These are phyloP conservation scores for Mucor mucedo DNA, from an alignment of 371 early-diverging fungal species.

Conservation along the genomic window DNA sequence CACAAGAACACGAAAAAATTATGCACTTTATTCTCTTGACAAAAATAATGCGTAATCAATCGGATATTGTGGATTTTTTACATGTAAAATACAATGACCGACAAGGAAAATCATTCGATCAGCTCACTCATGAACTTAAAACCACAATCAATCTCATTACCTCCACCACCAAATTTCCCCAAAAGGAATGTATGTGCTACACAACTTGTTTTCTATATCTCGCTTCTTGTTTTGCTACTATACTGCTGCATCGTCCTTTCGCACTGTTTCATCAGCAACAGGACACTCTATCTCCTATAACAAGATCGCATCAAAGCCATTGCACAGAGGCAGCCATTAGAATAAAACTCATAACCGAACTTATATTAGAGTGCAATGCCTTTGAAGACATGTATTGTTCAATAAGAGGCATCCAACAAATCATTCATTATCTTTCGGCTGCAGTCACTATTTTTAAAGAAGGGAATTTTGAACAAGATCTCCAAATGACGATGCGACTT, in stretches of 20 bases:
- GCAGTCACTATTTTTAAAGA: constrained; percentile 39
- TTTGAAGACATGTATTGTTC: constrained; percentile 45
- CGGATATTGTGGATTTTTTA: constrained; percentile 21
- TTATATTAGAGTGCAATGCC: constrained; percentile 32
- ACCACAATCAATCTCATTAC: constrained; percentile 11
- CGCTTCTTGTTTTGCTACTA: constrained; percentile 27
- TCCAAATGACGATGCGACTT: constrained; percentile 1
- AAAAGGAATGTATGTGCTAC: constrained; percentile 26
- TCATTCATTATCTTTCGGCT: constrained; percentile 48
- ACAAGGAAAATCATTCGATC: constrained; percentile 7
- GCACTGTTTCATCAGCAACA: not conserved
- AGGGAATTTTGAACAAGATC: constrained; percentile 5
- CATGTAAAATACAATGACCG: constrained; percentile 13
- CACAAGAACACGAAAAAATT: constrained; percentile 24
- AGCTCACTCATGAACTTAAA: constrained; percentile 9
- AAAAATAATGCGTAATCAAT: constrained; percentile 25
- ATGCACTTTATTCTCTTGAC: constrained; percentile 28
- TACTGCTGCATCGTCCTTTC: constrained; percentile 26
- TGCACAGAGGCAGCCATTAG: constrained; percentile 34
- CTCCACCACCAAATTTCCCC: constrained; percentile 15
- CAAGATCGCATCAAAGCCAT: constrained; percentile 7
- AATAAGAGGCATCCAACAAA: constrained; percentile 47
- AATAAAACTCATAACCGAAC: constrained; percentile 32
- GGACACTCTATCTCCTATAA: not conserved
- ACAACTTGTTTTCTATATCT: constrained; percentile 31